Evolutionary conservation across 148 eudicot genomes (phyloP), one percentile per base, ranked within the genome.

Genomic region (Fagopyrum homotropicum): DNA sequence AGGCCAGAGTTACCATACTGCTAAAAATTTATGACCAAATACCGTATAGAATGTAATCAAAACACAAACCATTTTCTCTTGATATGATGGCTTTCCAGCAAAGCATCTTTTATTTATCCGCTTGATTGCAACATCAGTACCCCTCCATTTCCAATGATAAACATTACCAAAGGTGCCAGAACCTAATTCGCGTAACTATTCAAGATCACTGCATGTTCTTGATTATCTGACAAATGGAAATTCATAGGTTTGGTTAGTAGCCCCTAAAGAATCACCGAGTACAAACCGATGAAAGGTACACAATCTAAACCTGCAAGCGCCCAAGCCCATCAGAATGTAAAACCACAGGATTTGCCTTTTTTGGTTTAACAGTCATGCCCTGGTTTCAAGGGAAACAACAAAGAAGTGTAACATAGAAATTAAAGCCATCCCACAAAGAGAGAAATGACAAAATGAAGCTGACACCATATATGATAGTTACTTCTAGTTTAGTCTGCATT

Each of bases 101-200:
- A 93, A 93, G 77, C 92, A 90, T 55, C 98, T 83, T 56, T 93
- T 89, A 79, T 90, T 93, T 55, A 93, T 89, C 64, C 98, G 81
- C 80, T 93, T 93, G 61, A 93, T 93, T 60, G 98, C 98, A 78
- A 93, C 96, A 85, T 93, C 98, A 35, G 98, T 86, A 3, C 98
- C 98, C 81, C 96, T 93, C 98, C 98, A 93, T 77, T 90, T 90
- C 26, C 98, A 96, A 78, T 93, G 92, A 82, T 93, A 93, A 71
- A 93, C 98, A 47, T 93, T 93, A 73, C 98, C 98, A 82, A 89
- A 93, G 55, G 96, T 90, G 66, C 98, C 98, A 75, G 98, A 93
- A 76, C 98, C 98, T 77, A 93, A 81, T 79, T 93, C 98, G 17
- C 89, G 83, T 76, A 90, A 85, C 80, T 93, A 96, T 87, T 93